Base-by-base conservation (phyloP, 208 protist species). In the Acanthamoeba castellanii region DNA sequence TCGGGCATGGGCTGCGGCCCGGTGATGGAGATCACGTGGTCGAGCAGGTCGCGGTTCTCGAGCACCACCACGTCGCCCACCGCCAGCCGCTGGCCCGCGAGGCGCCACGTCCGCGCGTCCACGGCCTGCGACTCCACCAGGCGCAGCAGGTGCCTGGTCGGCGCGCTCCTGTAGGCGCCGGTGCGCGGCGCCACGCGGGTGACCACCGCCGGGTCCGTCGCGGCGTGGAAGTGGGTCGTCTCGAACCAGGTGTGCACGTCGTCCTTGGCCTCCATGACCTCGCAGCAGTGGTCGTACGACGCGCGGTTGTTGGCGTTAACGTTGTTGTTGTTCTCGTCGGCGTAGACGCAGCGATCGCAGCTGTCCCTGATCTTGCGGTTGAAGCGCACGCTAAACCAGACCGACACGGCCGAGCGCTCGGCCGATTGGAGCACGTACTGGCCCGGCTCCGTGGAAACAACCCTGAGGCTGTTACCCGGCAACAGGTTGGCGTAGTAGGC, bases 21-120 rank as follows among this genome's bases (percentile, higher is more conserved):
- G 68, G 6, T 76, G 68, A 76, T 13, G 30, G 68, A 76, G 68
- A 76, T 76, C 30, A 76, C 5, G 68, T 76, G 68, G 27, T 27
- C 8, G 6, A 76, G 30, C 68, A 27, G 8, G 68, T 76, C 68
- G 27, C 68, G 27, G 68, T 76, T 76, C 68, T 76, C 68, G 16
- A 76, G 68, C 68, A 76, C 32, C 22, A 76, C 16, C 68, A 76
- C 2, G 68, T 76, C 68, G 68, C 68, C 68, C 68, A 76, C 68
- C 7, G 68, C 20, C 30, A 76, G 27, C 27, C 14, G 32, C 47
- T 52, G 47, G 47, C 14, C 47, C 0, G 0, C 14, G 47, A 6
- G 0, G 47, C 47, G 0, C 47, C 47, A 52, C 47, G 16, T 13
- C 0, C 0, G 16, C 13, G 13, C 0, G 1, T 52, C 47, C 13